These are phyloP conservation scores for Lentinula edodes DNA, from an alignment of 768 basidiomycete species.

Conservation along the genomic window DNA sequence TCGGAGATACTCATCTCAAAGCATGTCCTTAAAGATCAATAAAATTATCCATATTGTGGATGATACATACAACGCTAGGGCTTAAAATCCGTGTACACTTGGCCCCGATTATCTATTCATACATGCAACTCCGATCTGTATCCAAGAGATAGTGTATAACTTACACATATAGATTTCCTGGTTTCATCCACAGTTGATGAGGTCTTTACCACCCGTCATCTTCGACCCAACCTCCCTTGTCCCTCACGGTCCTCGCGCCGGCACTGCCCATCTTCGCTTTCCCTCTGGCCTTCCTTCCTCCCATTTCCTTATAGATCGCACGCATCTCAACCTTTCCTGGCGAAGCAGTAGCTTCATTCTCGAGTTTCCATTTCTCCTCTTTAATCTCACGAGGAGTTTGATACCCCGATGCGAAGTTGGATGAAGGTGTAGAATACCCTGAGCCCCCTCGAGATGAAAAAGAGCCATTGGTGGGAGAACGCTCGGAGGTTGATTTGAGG, in stretches of 20 bases:
- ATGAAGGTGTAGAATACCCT: slow-evolving; percentile 44
- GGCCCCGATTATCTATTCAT: too few species aligned
- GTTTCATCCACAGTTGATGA: neutral
- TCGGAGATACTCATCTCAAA: too few species aligned
- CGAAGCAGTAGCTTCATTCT: slow-evolving; percentile 42
- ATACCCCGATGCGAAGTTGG: slow-evolving; percentile 44
- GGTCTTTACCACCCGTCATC: neutral
- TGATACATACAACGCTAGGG: too few species aligned
- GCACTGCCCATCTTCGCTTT: slow-evolving; percentile 73
- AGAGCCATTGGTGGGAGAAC: slow-evolving; percentile 27
- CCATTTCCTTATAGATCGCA: slow-evolving; percentile 86
- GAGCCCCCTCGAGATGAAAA: slow-evolving; percentile 29
- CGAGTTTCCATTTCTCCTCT: slow-evolving; percentile 68
- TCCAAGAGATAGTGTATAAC: neutral
- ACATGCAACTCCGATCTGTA: too few species aligned
- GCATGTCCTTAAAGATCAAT: too few species aligned
- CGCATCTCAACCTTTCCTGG: slow-evolving; percentile 85
- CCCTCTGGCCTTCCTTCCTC: slow-evolving; percentile 71
- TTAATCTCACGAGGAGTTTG: slow-evolving; percentile 75
- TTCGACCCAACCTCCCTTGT: slow-evolving; percentile 73
- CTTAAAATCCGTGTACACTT: too few species aligned
- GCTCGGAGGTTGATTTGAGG: slow-evolving; percentile 36
- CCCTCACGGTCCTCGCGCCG: slow-evolving; percentile 40
- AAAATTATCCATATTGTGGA: too few species aligned
- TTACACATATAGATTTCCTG: neutral